Evolutionary conservation across 176 grass and related monocot genomes (phyloP).

Genomic region (Triticum dicoccoides): DNA sequence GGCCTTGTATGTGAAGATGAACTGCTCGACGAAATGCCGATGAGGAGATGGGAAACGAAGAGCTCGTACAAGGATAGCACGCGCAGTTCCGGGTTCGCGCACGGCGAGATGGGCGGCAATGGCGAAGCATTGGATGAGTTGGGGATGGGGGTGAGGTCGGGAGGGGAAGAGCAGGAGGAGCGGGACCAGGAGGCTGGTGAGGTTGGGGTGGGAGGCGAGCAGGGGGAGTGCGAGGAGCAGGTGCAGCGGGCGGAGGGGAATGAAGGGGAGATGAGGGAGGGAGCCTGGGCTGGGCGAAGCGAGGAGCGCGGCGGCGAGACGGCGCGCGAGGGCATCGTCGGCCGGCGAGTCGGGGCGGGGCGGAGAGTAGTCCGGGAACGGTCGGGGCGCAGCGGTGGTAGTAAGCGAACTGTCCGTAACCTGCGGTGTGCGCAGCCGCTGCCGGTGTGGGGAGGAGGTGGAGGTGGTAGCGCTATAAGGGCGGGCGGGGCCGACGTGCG

Average conservation of each 20-base stretch:
- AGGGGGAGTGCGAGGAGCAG: constrained; percentile 58
- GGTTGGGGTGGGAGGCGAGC: constrained; percentile 47
- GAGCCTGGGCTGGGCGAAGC: constrained; percentile 16
- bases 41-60: constrained; percentile 46
- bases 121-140: constrained; percentile 48
- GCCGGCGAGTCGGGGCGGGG: constrained; percentile 51
- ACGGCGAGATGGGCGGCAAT: constrained; percentile 53
- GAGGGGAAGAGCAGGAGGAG: constrained; percentile 54
- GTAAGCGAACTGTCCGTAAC: not conserved
- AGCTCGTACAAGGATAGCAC: constrained; percentile 39
- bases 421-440: not conserved
- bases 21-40: constrained; percentile 62
- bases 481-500: not conserved
- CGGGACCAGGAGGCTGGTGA: constrained; percentile 39
- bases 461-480: not conserved
- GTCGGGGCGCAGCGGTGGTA: constrained; percentile 7
- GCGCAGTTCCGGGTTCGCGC: constrained; percentile 34
- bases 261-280: constrained; percentile 41
- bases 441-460: constrained; percentile 4
- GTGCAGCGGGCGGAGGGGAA: constrained; percentile 37
- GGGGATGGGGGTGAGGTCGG: constrained; percentile 33
- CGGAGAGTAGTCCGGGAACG: constrained; percentile 58
- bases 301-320: constrained; percentile 51
- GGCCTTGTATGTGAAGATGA: constrained; percentile 77
- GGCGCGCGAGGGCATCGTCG: constrained; percentile 49